Base-by-base conservation (phyloP, 768 basidiomycete species). In the Phylloporus sp. region DNA sequence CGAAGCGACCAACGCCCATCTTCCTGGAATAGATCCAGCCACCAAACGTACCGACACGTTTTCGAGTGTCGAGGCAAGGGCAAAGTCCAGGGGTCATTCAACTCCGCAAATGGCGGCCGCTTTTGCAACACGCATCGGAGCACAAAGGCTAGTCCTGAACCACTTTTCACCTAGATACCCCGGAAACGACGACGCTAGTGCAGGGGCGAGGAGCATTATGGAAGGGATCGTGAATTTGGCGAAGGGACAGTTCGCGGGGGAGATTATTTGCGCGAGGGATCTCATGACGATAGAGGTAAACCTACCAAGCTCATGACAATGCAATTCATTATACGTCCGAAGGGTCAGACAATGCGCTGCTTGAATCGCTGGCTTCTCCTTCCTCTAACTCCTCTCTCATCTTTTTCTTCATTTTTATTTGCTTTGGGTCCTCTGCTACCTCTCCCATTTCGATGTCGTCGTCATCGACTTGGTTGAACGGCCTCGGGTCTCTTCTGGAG, bases 381-480 rank as follows among this genome's bases (percentile, higher is more conserved):
- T 91, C 89, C 60, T 91, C 89, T 51, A 89, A 66, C 40, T 91
- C 89, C 56, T 90, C 87, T 43, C 77, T 70, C 32, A 61, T 44
- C 52, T 78, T 83, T 64, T 72, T 80, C 64, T 79, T 82, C 48
- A 34, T 45, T 40, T 60, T 66, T 28, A 55, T 53, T 43, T 68
- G 76, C 50, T 73, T 79, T 3, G 79, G 78, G 43, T 79, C 78
- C 59, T 91, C 89, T 50, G 86, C 82, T 4, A 91, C 78, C 60
- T 91, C 89, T n/a, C 89, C 89, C 89, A 91, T 91, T 65, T 91
- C 89, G 52, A 91, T 90, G 52, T 91, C 88, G 53, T 86, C 77
- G 23, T 73, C 80, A 64, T 53, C 67, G 11, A 47, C 51, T 55
- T 53, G 55, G 38, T 49, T 49, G 47, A 65, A 67, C 4, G 52